Percentiles rank a stretch among this genome's conserved stretches.
Conservation (phyloP, 805 yeast species). For the Jamesozyma piceae region DNA sequence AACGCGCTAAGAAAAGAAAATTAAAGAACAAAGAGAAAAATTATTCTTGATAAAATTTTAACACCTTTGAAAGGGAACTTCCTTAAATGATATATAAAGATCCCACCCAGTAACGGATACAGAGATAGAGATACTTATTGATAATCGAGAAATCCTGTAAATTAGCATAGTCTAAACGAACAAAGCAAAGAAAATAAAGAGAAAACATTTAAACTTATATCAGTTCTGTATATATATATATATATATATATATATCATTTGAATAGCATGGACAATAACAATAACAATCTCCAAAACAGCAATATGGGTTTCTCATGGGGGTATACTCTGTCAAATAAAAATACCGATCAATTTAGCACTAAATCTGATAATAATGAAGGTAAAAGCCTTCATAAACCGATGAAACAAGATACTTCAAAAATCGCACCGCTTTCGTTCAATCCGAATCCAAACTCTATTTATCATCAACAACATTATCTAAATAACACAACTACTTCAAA, state of each 20-base stretch:
- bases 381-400: neutral
- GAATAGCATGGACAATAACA: neutral
- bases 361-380: neutral
- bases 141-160: neutral
- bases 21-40: neutral
- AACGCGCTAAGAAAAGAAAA: neutral
- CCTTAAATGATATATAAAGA: neutral
- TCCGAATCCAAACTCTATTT: neutral
- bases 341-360: neutral
- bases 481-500: neutral
- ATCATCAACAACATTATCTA: neutral
- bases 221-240: too few relatives aligned
- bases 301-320: conserved; percentile 12
- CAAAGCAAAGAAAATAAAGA: too few relatives aligned
- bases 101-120: neutral
- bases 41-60: neutral
- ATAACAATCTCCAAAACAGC: neutral
- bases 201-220: too few relatives aligned
- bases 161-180: neutral
- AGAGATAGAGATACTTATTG: neutral
- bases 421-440: neutral
- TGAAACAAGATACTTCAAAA: neutral
- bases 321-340: conserved; percentile 1
- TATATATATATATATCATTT: neutral
- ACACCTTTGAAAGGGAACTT: neutral